These are phyloP conservation scores for Pseudohyphozyma bogoriensis DNA, from an alignment of 768 basidiomycete species.

Conservation along the genomic window DNA sequence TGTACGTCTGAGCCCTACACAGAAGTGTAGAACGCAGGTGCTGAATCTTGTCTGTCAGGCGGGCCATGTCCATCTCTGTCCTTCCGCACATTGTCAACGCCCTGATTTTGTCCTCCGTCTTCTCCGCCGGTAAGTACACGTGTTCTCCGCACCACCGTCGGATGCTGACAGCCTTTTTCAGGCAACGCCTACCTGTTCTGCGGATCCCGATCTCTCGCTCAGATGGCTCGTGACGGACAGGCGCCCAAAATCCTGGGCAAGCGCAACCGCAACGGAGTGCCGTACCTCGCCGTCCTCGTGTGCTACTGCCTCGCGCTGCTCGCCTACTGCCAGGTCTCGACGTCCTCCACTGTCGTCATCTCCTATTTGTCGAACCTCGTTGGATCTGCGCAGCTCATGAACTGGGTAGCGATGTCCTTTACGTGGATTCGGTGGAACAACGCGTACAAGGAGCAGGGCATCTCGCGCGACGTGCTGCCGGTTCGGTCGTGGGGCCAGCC, in stretches of 20 bases:
- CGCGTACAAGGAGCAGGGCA: neutral
- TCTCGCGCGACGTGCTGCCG: neutral
- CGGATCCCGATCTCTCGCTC: neutral
- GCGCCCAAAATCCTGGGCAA: neutral
- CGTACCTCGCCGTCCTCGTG: neutral
- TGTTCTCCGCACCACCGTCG: too few species aligned
- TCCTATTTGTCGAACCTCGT: neutral
- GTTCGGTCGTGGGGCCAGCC: neutral
- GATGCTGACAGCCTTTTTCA: too few species aligned
- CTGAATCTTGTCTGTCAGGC: too few species aligned
- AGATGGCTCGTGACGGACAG: neutral
- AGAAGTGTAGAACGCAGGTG: neutral
- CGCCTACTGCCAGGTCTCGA: neutral
- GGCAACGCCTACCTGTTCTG: neutral
- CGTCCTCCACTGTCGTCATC: neutral
- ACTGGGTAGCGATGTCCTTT: neutral
- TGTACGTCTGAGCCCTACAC: neutral
- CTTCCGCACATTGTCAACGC: neutral
- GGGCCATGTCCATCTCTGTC: neutral
- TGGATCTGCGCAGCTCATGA: neutral
- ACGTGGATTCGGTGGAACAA: neutral
- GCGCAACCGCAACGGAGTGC: neutral
- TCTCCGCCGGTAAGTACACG: too few species aligned
- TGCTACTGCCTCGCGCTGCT: neutral
- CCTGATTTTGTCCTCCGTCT: neutral